Evolutionary conservation across 306 rosid species (phyloP), one percentile per base, ranked within the genome.

Genomic region (Ziziphus jujuba): DNA sequence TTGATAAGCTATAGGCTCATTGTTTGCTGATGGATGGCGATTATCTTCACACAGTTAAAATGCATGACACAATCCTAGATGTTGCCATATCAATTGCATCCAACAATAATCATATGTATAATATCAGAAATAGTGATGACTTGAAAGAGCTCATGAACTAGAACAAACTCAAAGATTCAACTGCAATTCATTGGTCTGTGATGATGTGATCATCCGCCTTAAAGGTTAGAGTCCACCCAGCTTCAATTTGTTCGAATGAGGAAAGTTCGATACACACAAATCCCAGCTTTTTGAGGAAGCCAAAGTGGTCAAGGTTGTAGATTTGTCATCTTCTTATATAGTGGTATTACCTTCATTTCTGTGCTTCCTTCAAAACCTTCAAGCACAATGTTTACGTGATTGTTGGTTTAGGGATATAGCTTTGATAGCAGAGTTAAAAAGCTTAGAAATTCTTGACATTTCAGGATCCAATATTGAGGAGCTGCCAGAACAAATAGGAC

Each of bases 381-480:
- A 15, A 5, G 22, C 66, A 14, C 40, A 38, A 52, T 1, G 7
- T 15, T 28, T 61, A 24, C 2, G 0, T 19, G 0, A 0, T 13
- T 56, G 61, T 11, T 0, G 5, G 2, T 17, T 56, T 10, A 19
- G 38, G 15, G 61, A 31, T 33, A 2, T 61, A 44, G 17, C 22
- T 0, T 43, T 0, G 8, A 0, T 43, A 13, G 66, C 20, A 24
- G 7, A 5, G 0, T 6, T 61, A 2, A n/a, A 43, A 6, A 61
- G 40, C 13, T 13, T 43, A 15, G 19, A 43, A 23, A 61, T 61
- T 48, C 66, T 61, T 3, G 8, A 48, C 34, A 22, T 61, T 8
- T 28, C 35, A 0, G 0, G 3, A 1, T 0, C 0, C 40, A 0
- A 0, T 2, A 1, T 21, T 5, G 0, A 0, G 1, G 33, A 6